Evolutionary conservation across 1,139 yeast genomes (phyloP).

Genomic region (Sporopachydermia cereana): DNA sequence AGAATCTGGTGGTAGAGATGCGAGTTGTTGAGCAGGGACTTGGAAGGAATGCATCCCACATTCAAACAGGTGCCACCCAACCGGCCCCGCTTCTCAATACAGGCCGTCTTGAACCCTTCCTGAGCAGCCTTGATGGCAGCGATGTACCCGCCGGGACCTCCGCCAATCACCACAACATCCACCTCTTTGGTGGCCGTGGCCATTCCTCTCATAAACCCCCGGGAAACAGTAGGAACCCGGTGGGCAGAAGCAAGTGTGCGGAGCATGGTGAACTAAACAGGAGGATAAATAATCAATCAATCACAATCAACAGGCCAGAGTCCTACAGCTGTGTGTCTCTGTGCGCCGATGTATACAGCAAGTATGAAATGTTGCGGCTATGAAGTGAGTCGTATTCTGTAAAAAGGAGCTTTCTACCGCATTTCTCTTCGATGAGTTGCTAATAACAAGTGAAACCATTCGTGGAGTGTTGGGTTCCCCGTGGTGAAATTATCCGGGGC

Average conservation of each 20-base stretch:
- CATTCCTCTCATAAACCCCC: not conserved
- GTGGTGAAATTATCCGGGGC: too few species aligned
- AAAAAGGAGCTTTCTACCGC: too few species aligned
- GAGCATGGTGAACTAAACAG: slow-evolving; percentile 2
- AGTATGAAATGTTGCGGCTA: too few species aligned
- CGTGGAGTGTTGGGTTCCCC: too few species aligned
- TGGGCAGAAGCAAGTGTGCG: not conserved
- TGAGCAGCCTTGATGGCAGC: slow-evolving; percentile 99
- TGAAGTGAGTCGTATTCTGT: too few species aligned
- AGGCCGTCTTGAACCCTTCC: slow-evolving; percentile 85
- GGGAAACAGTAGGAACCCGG: not conserved
- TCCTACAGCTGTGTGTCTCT: too few species aligned
- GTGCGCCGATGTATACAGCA: too few species aligned
- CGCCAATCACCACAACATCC: slow-evolving; percentile 93
- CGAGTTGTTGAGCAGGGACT: slow-evolving; percentile 88
- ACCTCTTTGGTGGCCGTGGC: slow-evolving; percentile 36
- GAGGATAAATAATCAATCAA: too few species aligned
- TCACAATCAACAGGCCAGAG: too few species aligned
- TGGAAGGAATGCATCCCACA: slow-evolving; percentile 98
- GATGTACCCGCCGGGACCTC: slow-evolving; percentile 97
- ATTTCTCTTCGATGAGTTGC: too few species aligned
- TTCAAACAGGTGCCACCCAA: slow-evolving; percentile 98
- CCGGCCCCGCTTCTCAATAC: slow-evolving; percentile 91
- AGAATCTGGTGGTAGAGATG: slow-evolving; percentile 83
- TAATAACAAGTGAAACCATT: too few species aligned